Evolutionary conservation across 106 monocot genomes (phyloP), one percentile per base, ranked within the genome.

Genomic region (Dendrobium catenatum): DNA sequence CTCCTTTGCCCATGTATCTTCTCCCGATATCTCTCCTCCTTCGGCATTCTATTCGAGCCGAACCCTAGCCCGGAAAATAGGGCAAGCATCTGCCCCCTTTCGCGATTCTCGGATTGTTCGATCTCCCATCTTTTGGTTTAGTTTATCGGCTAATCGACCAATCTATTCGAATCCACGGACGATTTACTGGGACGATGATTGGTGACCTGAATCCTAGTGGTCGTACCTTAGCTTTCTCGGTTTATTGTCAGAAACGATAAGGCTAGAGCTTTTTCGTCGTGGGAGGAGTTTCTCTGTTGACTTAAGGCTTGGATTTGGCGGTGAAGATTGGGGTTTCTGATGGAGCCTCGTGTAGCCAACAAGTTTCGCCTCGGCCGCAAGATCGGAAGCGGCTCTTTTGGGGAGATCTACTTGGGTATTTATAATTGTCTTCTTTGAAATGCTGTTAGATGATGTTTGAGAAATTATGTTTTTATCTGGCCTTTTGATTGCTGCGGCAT

Each of bases 371-470:
- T 93, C 20, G 88, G 90, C n/a, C 84, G 85, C 1, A 93, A 90
- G 83, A 90, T 93, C 70, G 93, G 93, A 72, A 86, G 93, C 76
- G 93, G 93, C 16, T 93, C 93, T 0, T 93, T 93, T 80, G 93
- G 93, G 61, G 93, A 93, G 86, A 90, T 93, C 78, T 88, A 90
- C 81, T 81, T 93, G 84, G 93, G 93, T 90, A 49, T 81, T 41
- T 72, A 3, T 54, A 70, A 74, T 41, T 49, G 17, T 42, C 9
- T 0, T 48, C 15, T 0, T 8, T 51, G 7, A 6, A 43, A 19
- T 76, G 26, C n/a, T 49, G 51, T 76, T 22, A 26, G 48, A 10
- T 22, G 10, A 8, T 49, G 76, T 76, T n/a, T 76, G 74, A 24
- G 20, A 11, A 40, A 70, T 72, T 72, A 18, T 42, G 51, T 58